phyloP scores from a whole-genome alignment of 164 flowering plant species.

The Vitis vinifera region DNA sequence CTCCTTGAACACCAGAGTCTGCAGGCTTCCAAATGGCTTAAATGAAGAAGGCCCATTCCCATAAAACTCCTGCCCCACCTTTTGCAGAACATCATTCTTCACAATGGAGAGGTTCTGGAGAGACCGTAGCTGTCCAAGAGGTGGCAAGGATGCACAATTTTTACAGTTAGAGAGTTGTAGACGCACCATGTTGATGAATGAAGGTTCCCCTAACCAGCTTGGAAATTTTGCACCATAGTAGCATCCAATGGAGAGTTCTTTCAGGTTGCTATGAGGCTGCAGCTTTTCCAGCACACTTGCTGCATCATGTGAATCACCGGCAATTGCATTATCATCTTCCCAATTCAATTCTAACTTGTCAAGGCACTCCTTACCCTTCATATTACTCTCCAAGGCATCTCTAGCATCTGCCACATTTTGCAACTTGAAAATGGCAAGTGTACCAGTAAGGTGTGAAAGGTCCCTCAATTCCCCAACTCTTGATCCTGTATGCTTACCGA shows the following conservation, averaged over 20 bases:
- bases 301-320: background rate
- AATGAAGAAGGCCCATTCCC: background rate
- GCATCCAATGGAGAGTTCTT: background rate
- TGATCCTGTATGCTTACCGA: background rate
- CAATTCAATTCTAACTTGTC: slow-evolving; percentile 10
- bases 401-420: slow-evolving; percentile 9
- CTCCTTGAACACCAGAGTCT: slow-evolving; percentile 5
- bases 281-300: slow-evolving; percentile 4
- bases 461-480: slow-evolving; percentile 3
- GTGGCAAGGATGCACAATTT: slow-evolving; percentile 10
- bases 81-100: background rate
- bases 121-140: slow-evolving; percentile 13
- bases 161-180: background rate
- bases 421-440: slow-evolving; percentile 8
- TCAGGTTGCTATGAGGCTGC: slow-evolving; percentile 13
- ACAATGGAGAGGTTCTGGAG: slow-evolving; percentile 9
- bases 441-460: background rate
- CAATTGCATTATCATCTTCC: background rate
- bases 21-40: slow-evolving; percentile 6
- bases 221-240: slow-evolving; percentile 20
- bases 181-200: background rate
- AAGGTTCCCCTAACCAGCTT: slow-evolving; percentile 15
- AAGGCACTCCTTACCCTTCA: slow-evolving; percentile 13
- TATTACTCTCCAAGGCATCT: slow-evolving; percentile 15
- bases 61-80: slow-evolving; percentile 11